Evolutionary conservation across 176 grass and related monocot genomes (phyloP).

Genomic region (Neostapfia colusana): DNA sequence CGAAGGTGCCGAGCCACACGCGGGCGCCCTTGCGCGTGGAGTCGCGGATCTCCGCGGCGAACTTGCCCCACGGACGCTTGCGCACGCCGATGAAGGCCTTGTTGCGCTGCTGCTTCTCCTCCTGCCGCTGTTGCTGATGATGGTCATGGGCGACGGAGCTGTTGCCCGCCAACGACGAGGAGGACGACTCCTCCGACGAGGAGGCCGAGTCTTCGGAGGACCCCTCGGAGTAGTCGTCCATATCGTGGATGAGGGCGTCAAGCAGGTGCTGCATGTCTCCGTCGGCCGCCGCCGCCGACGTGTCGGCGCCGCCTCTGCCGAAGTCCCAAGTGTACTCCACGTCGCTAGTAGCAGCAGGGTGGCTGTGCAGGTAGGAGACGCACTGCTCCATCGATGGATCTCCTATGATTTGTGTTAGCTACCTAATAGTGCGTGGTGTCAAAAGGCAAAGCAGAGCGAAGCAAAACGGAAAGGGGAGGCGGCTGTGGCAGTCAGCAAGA

Average conservation of each 20-base stretch:
- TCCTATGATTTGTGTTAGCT: neutral
- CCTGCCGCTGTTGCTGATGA: neutral
- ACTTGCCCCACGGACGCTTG: conserved; percentile 89
- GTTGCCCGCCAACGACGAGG: conserved; percentile 2
- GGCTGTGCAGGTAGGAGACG: neutral
- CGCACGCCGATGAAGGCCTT: conserved; percentile 71
- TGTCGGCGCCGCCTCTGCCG: neutral
- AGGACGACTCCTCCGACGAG: neutral
- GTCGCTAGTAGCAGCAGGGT: neutral
- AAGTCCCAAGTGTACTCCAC: neutral
- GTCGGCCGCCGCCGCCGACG: too few species aligned
- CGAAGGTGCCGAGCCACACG: conserved; percentile 88
- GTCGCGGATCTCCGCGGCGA: conserved; percentile 84
- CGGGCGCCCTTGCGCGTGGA: conserved; percentile 72
- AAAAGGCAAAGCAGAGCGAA: neutral
- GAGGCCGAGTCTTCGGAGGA: conserved; percentile 27
- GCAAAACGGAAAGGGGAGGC: too few species aligned
- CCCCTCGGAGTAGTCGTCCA: conserved; percentile 45
- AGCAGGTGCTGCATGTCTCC: conserved; percentile 32
- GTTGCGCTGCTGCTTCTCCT: neutral
- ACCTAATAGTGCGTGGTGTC: neutral
- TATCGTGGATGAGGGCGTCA: conserved; percentile 32
- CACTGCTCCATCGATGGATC: neutral
- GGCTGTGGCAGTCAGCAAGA: neutral
- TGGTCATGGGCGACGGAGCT: too few species aligned